Conservation (phyloP, 257 asterid genomes). For the Fraxinus americana region DNA sequence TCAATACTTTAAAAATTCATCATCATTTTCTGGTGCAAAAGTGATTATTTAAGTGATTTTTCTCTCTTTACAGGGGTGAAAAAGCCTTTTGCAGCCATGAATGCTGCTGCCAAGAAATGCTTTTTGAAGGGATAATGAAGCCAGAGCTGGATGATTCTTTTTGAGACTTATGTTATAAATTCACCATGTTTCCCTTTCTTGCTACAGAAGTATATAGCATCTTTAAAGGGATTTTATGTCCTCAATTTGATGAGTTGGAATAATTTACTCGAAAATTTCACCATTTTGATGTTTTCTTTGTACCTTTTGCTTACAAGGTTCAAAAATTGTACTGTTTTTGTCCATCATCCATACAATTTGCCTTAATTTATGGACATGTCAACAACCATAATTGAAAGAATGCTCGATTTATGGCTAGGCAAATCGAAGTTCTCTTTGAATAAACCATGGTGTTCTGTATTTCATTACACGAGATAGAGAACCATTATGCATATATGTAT, state of each 20-base stretch:
- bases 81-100: conserved; percentile 76
- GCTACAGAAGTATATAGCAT: conserved; percentile 36
- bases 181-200: conserved; percentile 35
- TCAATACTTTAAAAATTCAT: neutral
- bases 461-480: neutral
- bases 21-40: neutral
- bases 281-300: conserved; percentile 15
- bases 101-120: conserved; percentile 71
- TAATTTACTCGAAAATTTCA: neutral
- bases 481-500: neutral
- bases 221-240: conserved; percentile 31
- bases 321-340: too few relatives aligned
- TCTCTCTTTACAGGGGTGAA: conserved; percentile 53
- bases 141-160: conserved; percentile 29
- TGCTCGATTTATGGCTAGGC: neutral
- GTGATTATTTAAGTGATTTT: neutral
- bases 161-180: conserved; percentile 11
- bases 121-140: conserved; percentile 43
- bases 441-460: too few relatives aligned
- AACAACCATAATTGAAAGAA: too few relatives aligned
- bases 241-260: conserved; percentile 23
- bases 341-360: too few relatives aligned
- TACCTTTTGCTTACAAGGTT: neutral
- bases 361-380: too few relatives aligned
- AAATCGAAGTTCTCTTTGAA: neutral